Percentiles rank a stretch among this genome's conserved stretches.
These are phyloP conservation scores for Dorcoceras hygrometricum DNA, from an alignment of 257 asterid species.

Conservation along the genomic window DNA sequence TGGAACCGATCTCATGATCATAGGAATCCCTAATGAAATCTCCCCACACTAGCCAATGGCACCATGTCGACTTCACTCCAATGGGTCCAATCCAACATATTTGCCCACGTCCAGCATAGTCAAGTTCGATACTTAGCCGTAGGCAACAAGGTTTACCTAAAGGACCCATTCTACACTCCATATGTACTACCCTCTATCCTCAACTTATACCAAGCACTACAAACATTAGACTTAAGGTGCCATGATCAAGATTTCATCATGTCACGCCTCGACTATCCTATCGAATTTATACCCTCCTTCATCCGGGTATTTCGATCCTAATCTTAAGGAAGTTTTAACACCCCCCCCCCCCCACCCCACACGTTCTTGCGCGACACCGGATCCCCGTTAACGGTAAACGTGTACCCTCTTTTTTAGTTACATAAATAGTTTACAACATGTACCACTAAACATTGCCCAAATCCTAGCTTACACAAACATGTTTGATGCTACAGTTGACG, in stretches of 20 bases:
- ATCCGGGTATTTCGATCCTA: conserved; percentile 40
- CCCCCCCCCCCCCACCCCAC: conserved; percentile 50
- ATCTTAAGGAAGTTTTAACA: conserved; percentile 24
- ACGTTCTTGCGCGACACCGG: conserved; percentile 39
- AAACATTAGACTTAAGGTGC: conserved; percentile 37
- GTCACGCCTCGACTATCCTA: conserved; percentile 53
- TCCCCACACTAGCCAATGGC: conserved; percentile 55
- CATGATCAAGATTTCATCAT: conserved; percentile 48
- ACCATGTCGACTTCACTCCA: conserved; percentile 30
- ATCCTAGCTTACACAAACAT: conserved; percentile 45
- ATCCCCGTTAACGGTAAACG: conserved; percentile 60
- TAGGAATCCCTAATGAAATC: conserved; percentile 71
- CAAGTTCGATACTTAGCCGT: conserved; percentile 59
- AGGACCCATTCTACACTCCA: conserved; percentile 50
- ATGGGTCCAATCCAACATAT: conserved; percentile 59
- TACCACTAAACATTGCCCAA: conserved; percentile 43
- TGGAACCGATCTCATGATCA: conserved; percentile 49
- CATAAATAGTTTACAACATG: conserved; percentile 31
- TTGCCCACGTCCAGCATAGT: conserved; percentile 36
- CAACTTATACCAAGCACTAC: conserved; percentile 50
- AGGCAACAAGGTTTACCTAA: conserved; percentile 54
- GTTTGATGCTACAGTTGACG: conserved; percentile 65
- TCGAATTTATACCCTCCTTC: conserved; percentile 63
- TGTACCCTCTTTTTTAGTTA: conserved; percentile 63
- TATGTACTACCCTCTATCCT: conserved; percentile 50